phyloP scores from a whole-genome alignment of 108 stramenopile species.

The Cyclotella cryptica region DNA sequence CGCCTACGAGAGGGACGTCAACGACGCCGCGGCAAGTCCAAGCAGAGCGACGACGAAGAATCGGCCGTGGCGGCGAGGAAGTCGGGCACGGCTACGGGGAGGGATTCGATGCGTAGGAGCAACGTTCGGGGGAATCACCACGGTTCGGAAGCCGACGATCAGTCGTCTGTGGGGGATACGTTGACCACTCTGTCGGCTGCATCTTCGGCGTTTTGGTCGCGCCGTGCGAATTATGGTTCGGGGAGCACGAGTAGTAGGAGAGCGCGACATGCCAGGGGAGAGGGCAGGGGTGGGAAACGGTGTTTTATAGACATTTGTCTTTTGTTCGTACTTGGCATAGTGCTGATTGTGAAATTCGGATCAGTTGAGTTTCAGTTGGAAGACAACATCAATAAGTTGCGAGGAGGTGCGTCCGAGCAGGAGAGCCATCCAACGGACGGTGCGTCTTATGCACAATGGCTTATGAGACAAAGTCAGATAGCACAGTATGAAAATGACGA shows the following conservation, averaged over 20 bases:
- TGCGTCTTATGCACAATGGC: conserved; percentile 9
- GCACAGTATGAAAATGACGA: background rate
- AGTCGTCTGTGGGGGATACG: conserved; percentile 7
- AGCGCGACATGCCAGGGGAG: background rate
- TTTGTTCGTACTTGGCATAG: background rate
- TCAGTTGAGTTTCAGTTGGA: background rate
- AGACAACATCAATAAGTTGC: background rate
- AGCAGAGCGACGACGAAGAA: background rate
- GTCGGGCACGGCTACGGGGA: background rate
- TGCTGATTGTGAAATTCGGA: background rate
- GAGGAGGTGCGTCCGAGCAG: background rate
- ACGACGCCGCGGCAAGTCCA: conserved; percentile 1
- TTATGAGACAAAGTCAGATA: background rate
- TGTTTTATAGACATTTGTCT: background rate
- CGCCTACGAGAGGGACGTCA: conserved; percentile 13
- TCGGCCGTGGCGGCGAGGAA: background rate
- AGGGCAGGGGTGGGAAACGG: background rate
- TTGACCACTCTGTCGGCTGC: background rate
- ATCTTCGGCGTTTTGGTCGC: background rate
- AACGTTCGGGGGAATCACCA: background rate
- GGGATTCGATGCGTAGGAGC: background rate
- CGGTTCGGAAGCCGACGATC: background rate
- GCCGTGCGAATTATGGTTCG: background rate
- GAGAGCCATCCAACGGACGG: background rate
- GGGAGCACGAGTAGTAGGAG: background rate